A percentile compares a stretch with the other conserved stretches of the same genome.
Evolutionary conservation across 1,284 basidiomycete species (phyloP).

Genomic region (Sanghuangporus sanghuang): DNA sequence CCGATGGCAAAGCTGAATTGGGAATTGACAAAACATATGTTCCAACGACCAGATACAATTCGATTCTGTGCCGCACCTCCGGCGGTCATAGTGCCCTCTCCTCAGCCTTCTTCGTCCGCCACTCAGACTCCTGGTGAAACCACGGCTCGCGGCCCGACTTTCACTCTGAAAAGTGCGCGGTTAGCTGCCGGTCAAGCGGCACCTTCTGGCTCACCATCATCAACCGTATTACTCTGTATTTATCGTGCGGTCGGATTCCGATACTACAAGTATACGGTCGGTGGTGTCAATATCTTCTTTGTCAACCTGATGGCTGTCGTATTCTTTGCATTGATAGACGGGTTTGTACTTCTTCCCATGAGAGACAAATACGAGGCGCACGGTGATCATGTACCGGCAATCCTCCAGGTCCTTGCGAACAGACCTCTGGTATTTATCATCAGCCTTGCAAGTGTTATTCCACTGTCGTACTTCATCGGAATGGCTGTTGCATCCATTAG

Average conservation of each 20-base stretch:
- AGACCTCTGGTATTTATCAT: constrained; percentile 83
- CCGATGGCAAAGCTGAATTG: constrained; percentile 98
- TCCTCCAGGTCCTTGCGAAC: constrained; percentile 70
- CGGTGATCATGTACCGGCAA: constrained; percentile 53
- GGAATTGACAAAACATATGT: constrained; percentile 85
- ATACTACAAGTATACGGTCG: constrained; percentile 99
- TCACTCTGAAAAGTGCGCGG: constrained; percentile 54
- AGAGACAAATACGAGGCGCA: constrained; percentile 53
- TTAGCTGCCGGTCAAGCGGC: constrained; percentile 69
- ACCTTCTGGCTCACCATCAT: constrained; percentile 65
- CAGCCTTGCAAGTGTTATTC: constrained; percentile 89
- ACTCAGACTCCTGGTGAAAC: constrained; percentile 24
- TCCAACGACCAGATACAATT: constrained; percentile 77
- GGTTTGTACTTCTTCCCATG: constrained; percentile 74
- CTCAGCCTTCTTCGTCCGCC: constrained; percentile 23
- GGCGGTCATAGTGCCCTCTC: constrained; percentile 44
- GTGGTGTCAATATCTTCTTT: constrained; percentile 98
- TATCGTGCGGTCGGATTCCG: constrained; percentile 88
- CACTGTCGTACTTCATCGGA: constrained; percentile 97
- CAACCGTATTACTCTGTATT: constrained; percentile 90
- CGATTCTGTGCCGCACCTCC: constrained; percentile 86
- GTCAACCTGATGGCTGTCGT: constrained; percentile 93
- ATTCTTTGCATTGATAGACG: constrained; percentile 94
- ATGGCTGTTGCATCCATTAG: constrained; percentile 99
- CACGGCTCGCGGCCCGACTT: constrained; percentile 28